These are phyloP conservation scores for Euphrasia arctica DNA, from an alignment of 305 asterid genomes.

Conservation along the genomic window DNA sequence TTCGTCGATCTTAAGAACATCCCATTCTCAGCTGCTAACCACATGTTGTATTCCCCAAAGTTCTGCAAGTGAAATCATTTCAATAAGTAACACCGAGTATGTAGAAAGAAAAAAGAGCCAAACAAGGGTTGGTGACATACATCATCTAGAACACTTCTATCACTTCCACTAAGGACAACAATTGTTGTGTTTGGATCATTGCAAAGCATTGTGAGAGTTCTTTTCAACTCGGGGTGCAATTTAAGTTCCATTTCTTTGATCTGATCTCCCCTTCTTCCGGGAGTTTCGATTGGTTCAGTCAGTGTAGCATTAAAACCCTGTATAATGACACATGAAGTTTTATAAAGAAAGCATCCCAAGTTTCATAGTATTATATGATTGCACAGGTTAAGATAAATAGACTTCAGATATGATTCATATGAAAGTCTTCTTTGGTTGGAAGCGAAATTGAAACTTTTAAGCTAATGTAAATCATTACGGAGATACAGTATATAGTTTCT, in stretches of 20 bases:
- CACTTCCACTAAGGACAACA: slow-evolving; percentile 96
- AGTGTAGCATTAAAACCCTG: slow-evolving; percentile 93
- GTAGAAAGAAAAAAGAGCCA: slow-evolving; percentile 8
- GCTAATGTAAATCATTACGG: no score
- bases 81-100: slow-evolving; percentile 8
- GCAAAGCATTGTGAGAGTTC: slow-evolving; percentile 65
- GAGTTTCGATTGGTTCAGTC: slow-evolving; percentile 74
- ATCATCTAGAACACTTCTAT: slow-evolving; percentile 71
- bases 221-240: slow-evolving; percentile 87
- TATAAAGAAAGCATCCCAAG: neutral
- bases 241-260: slow-evolving; percentile 95
- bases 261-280: slow-evolving; percentile 93
- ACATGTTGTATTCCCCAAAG: slow-evolving; percentile 83
- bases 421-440: no score
- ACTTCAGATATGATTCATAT: no score
- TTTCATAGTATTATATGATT: neutral
- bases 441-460: no score
- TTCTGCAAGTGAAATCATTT: slow-evolving; percentile 56
- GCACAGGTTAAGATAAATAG: neutral
- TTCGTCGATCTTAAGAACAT: slow-evolving; percentile 90
- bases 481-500: no score
- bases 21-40: slow-evolving; percentile 99
- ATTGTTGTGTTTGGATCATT: slow-evolving; percentile 84
- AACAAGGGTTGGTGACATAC: slow-evolving; percentile 35
- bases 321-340: slow-evolving; percentile 7